phyloP scores from a whole-genome alignment of 1,284 basidiomycete genomes.

The Athelia psychrophila region DNA sequence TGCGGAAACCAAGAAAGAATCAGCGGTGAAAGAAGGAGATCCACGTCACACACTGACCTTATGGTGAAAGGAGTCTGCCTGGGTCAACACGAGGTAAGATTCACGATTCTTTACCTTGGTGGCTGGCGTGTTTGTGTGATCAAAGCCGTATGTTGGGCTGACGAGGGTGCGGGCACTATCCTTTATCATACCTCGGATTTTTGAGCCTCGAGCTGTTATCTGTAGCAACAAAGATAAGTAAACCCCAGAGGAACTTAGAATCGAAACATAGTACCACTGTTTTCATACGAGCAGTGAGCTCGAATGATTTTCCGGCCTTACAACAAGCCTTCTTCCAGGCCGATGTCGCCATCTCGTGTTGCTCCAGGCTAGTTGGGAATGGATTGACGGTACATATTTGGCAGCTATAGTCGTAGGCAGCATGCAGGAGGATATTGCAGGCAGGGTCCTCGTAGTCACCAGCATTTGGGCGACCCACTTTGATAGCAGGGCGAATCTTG shows the following conservation, averaged over 20 bases:
- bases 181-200: neutral
- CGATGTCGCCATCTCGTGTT: too few species aligned
- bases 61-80: neutral
- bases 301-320: too few species aligned
- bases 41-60: too few species aligned
- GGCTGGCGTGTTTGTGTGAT: neutral
- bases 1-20: neutral
- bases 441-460: neutral
- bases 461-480: neutral
- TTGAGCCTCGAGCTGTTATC: neutral
- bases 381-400: too few species aligned
- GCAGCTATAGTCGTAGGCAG: neutral
- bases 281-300: neutral
- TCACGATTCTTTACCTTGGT: neutral
- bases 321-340: too few species aligned
- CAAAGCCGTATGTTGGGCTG: neutral
- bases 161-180: neutral
- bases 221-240: neutral
- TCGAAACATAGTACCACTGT: neutral
- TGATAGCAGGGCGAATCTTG: neutral
- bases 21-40: neutral
- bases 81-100: neutral
- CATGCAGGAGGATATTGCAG: neutral
- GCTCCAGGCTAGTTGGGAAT: too few species aligned
- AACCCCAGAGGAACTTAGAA: neutral